phyloP scores from a whole-genome alignment of 2,329 filamentous ascomycete species.

The Fusarium sp. region DNA sequence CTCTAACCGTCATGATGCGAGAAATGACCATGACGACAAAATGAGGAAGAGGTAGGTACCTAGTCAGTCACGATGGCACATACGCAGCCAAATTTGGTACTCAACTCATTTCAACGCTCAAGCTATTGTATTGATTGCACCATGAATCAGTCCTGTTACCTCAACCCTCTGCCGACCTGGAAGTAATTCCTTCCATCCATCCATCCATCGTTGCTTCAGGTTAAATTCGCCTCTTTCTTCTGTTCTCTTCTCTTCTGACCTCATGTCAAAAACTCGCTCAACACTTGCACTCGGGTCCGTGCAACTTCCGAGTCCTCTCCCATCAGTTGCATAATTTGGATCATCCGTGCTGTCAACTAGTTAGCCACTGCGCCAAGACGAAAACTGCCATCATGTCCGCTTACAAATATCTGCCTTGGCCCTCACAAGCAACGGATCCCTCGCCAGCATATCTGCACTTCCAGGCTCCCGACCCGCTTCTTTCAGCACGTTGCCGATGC shows the following conservation, averaged over 20 bases:
- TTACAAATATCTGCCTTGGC: conserved; percentile 68
- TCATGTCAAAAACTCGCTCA: conserved; percentile 60
- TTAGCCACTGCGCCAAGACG: conserved; percentile 10
- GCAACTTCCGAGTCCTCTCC: conserved; percentile 66
- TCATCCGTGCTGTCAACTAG: conserved; percentile 61
- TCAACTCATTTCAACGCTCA: conserved; percentile 33
- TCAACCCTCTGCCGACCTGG: conserved; percentile 17
- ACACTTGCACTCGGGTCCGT: conserved; percentile 64
- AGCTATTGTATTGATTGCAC: conserved; percentile 32
- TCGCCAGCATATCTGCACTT: conserved; percentile 55
- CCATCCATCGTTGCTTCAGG: conserved; percentile 18
- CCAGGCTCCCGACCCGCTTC: conserved; percentile 58
- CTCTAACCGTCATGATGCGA: not conserved
- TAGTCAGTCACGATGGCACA: not conserved
- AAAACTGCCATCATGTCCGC: conserved; percentile 36
- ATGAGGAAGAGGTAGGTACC: not conserved
- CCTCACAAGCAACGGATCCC: conserved; percentile 67
- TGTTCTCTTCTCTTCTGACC: not conserved
- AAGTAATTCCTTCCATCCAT: conserved; percentile 36
- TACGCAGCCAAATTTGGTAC: not conserved
- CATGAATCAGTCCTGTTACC: conserved; percentile 24
- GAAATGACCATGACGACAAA: not conserved
- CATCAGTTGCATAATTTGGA: conserved; percentile 68
- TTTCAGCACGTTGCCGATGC: conserved; percentile 67
- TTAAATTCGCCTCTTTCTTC: not conserved